Percentiles rank a stretch among this genome's conserved stretches.
Conservation (phyloP, 371 early-diverging fungal species). For the Haplosporangium sp. region DNA sequence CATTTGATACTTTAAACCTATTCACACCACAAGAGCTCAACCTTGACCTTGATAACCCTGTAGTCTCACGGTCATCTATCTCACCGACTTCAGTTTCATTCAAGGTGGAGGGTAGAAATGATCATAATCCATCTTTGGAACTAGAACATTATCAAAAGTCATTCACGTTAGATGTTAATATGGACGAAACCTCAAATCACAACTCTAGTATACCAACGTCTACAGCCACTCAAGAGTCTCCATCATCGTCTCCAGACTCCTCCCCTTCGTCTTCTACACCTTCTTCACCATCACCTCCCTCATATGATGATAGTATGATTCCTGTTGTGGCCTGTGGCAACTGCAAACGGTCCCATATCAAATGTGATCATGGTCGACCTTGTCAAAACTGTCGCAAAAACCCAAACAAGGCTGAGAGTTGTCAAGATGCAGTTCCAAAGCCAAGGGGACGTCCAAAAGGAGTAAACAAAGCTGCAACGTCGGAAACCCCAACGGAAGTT, state of each 20-base stretch:
- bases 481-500: conserved; percentile 4
- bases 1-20: conserved; percentile 4
- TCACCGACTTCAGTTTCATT: conserved; percentile 2
- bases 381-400: conserved; percentile 53
- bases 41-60: background rate
- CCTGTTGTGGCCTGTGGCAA: conserved; percentile 48
- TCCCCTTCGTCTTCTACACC: conserved; percentile 16
- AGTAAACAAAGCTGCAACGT: conserved; percentile 33
- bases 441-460: conserved; percentile 52
- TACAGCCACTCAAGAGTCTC: conserved; percentile 7
- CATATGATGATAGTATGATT: conserved; percentile 33
- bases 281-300: conserved; percentile 24
- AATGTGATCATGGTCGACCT: conserved; percentile 49
- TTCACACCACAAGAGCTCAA: conserved; percentile 5
- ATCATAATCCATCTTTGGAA: background rate
- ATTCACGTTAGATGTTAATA: background rate
- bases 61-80: background rate
- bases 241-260: conserved; percentile 15
- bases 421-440: conserved; percentile 47
- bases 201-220: conserved; percentile 3
- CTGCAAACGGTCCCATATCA: conserved; percentile 52
- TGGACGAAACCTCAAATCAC: background rate
- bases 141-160: background rate
- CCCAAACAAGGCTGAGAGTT: conserved; percentile 36
- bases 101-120: background rate